Percentiles rank a stretch among this genome's conserved stretches.
phyloP scores from a whole-genome alignment of 345 rosid genomes.

The Cardamine occulta region DNA sequence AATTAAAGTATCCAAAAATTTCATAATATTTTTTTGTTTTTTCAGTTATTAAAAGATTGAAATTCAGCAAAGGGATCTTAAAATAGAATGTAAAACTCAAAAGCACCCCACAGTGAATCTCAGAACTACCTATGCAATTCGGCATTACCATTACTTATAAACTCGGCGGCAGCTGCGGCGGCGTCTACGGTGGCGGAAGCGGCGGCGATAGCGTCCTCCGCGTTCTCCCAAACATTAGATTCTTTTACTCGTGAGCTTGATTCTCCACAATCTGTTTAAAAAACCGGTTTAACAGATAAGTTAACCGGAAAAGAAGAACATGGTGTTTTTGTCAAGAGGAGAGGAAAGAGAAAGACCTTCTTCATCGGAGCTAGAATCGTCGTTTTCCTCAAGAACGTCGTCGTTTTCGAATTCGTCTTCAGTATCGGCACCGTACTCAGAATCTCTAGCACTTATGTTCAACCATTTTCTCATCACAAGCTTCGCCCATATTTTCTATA shows the following conservation, averaged over 20 bases:
- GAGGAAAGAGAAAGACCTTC: constrained; percentile 42
- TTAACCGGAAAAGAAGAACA: constrained; percentile 30
- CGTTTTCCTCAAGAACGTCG: constrained; percentile 46
- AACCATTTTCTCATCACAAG: constrained; percentile 81
- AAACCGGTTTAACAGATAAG: constrained; percentile 9
- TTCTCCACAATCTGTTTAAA: constrained; percentile 13
- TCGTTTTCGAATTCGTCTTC: constrained; percentile 53
- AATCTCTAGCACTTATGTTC: constrained; percentile 63
- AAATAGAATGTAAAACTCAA: constrained; percentile 13
- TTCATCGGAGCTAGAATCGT: constrained; percentile 56
- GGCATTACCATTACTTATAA: constrained; percentile 41
- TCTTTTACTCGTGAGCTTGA: constrained; percentile 14
- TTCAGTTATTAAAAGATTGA: neutral
- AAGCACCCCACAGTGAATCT: constrained; percentile 34
- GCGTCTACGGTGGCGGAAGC: constrained; percentile 33
- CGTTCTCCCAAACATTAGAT: constrained; percentile 41
- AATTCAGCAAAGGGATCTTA: constrained; percentile 20
- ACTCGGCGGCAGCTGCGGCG: constrained; percentile 40
- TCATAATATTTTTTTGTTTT: neutral
- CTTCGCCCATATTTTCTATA: constrained; percentile 65
- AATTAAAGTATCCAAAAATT: neutral
- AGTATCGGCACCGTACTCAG: constrained; percentile 84
- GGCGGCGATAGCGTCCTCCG: constrained; percentile 43
- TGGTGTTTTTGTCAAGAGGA: neutral
- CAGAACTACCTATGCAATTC: constrained; percentile 39